These are phyloP conservation scores for Talaromyces proteolyticus DNA, from an alignment of 495 filamentous ascomycete species.

Conservation along the genomic window DNA sequence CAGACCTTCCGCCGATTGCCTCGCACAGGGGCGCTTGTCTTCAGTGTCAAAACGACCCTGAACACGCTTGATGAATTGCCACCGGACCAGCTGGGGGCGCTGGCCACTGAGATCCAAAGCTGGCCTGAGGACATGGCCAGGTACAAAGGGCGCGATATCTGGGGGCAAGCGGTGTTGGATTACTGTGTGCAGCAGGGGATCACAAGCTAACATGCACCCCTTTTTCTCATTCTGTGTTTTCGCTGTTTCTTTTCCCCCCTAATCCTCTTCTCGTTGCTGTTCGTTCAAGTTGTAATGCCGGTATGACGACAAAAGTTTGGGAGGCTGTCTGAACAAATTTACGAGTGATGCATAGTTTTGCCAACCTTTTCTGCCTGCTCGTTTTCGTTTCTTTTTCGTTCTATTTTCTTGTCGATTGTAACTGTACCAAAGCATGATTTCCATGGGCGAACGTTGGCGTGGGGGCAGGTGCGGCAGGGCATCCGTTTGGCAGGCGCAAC, in stretches of 20 bases:
- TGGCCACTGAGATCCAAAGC: conserved; percentile 41
- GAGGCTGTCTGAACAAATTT: conserved; percentile 10
- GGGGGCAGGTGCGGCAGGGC: background rate
- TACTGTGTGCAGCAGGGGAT: conserved; percentile 29
- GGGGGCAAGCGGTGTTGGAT: conserved; percentile 39
- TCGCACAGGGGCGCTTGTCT: conserved; percentile 40
- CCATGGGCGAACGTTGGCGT: background rate
- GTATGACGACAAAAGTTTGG: conserved; percentile 8
- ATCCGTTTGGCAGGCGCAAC: background rate
- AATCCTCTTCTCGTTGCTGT: background rate
- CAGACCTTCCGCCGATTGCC: conserved; percentile 50
- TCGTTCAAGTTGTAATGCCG: background rate
- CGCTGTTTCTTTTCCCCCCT: background rate
- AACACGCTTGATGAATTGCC: conserved; percentile 39
- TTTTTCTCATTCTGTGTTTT: background rate
- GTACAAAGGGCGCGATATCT: conserved; percentile 48
- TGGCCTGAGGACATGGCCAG: conserved; percentile 47
- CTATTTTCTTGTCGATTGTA: background rate
- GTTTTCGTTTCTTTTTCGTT: background rate
- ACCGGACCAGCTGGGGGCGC: conserved; percentile 34
- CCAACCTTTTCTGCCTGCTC: background rate
- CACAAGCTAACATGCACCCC: background rate
- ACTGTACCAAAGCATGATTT: too few relatives aligned
- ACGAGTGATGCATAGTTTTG: background rate
- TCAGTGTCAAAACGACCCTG: conserved; percentile 50